Conservation (phyloP, 164 flowering plant species). For the Macadamia tetraphylla region DNA sequence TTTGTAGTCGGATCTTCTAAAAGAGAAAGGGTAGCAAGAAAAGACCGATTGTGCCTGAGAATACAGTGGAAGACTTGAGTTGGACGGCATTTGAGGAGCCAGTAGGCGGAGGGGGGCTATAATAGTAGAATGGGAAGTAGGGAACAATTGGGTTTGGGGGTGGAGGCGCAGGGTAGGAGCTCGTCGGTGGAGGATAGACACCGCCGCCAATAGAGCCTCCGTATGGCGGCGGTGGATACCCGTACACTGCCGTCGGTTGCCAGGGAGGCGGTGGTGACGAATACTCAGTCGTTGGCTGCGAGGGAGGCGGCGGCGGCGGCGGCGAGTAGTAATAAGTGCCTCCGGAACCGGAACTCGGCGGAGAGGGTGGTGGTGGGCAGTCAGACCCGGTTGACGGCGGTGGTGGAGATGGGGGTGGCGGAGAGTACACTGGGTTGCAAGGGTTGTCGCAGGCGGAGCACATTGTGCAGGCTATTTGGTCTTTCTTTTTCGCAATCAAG, state of each 20-base stretch:
- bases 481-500: conserved; percentile 2
- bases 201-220: conserved; percentile 5
- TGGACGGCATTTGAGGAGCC: conserved; percentile 1
- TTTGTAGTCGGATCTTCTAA: conserved; percentile 1
- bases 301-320: conserved; percentile 49
- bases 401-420: conserved; percentile 35
- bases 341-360: conserved; percentile 12
- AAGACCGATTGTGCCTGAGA: background rate
- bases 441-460: conserved; percentile 70
- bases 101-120: conserved; percentile 64
- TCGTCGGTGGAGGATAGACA: conserved; percentile 20
- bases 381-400: conserved; percentile 18
- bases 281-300: too few species aligned
- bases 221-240: background rate
- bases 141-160: conserved; percentile 89
- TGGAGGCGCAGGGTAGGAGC: conserved; percentile 47
- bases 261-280: conserved; percentile 15
- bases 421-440: conserved; percentile 31
- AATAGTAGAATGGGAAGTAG: conserved; percentile 68
- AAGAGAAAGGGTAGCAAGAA: conserved; percentile 5
- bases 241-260: background rate
- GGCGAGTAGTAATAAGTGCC: conserved; percentile 31
- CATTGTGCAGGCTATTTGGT: conserved; percentile 62
- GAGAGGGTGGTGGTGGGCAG: conserved; percentile 43
- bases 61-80: background rate